Evolutionary conservation across 495 filamentous ascomycete genomes (phyloP).

Genomic region (Trichoderma reesei): DNA sequence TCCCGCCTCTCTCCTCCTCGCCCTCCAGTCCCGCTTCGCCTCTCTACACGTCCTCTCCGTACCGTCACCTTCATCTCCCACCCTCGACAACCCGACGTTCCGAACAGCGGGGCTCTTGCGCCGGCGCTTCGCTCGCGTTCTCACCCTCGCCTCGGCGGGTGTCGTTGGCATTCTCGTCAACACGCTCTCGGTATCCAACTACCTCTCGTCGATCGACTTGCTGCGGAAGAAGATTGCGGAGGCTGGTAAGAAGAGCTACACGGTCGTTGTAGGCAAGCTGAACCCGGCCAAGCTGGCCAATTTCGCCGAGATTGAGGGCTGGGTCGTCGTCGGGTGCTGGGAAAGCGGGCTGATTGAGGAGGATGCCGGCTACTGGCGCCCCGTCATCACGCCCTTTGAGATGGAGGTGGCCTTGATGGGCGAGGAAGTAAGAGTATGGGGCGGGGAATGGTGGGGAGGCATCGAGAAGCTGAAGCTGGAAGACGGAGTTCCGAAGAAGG

Average conservation of each 20-base stretch:
- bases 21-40: constrained; percentile 71
- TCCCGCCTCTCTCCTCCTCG: constrained; percentile 74
- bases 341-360: constrained; percentile 84
- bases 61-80: constrained; percentile 33
- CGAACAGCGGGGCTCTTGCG: constrained; percentile 48
- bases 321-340: constrained; percentile 98
- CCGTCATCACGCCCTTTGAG: constrained; percentile 89
- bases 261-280: constrained; percentile 91
- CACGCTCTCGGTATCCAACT: constrained; percentile 84
- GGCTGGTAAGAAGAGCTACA: constrained; percentile 86
- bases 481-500: not conserved
- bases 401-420: constrained; percentile 60
- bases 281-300: constrained; percentile 95
- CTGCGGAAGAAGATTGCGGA: constrained; percentile 58
- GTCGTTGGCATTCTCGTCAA: constrained; percentile 93
- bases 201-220: constrained; percentile 66
- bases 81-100: constrained; percentile 21
- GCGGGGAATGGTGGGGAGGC: constrained; percentile 65
- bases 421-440: constrained; percentile 66
- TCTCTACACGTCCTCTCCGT: constrained; percentile 65
- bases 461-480: constrained; percentile 44
- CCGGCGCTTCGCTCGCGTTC: constrained; percentile 78
- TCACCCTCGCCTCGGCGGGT: constrained; percentile 65
- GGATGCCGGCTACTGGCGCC: constrained; percentile 67
- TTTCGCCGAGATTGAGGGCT: constrained; percentile 87